Percentiles rank a stretch among this genome's conserved stretches.
phyloP scores from a whole-genome alignment of 805 yeast genomes.

The Candida chilensis region DNA sequence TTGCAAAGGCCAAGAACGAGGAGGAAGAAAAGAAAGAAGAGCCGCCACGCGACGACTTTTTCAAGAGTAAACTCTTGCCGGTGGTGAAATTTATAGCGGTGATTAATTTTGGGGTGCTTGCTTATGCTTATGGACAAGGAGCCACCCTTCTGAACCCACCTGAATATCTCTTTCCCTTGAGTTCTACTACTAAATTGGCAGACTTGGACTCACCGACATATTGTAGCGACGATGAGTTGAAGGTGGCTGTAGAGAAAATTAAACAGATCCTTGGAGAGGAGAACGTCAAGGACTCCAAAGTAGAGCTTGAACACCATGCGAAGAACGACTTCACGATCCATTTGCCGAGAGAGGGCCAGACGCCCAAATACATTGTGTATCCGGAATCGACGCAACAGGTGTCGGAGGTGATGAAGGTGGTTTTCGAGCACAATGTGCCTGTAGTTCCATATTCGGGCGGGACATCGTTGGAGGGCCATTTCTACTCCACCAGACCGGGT shows the following conservation, averaged over 20 bases:
- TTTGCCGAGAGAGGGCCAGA: conserved; percentile 19
- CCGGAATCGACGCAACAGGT: conserved; percentile 24
- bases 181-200: conserved; percentile 19
- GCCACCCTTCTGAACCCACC: conserved; percentile 6
- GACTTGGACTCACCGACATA: conserved; percentile 18
- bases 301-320: conserved; percentile 22
- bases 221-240: conserved; percentile 13
- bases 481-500: conserved; percentile 22
- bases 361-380: conserved; percentile 22
- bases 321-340: conserved; percentile 28
- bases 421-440: conserved; percentile 23
- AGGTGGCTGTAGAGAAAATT: conserved; percentile 15
- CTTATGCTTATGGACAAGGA: conserved; percentile 5
- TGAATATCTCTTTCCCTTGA: conserved; percentile 8
- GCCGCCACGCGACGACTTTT: too few relatives aligned
- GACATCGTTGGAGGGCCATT: conserved; percentile 32
- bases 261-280: conserved; percentile 12
- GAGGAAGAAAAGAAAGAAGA: too few relatives aligned
- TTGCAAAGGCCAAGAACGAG: too few relatives aligned
- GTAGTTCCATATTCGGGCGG: conserved; percentile 32
- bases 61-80: too few relatives aligned
- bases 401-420: conserved; percentile 18
- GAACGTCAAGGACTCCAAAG: conserved; percentile 13
- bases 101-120: too few relatives aligned
- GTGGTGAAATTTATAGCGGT: too few relatives aligned